Evolutionary conservation across 1,139 yeast species (phyloP), one percentile per base, ranked within the genome.

Genomic region (Zygoascus meyerae): DNA sequence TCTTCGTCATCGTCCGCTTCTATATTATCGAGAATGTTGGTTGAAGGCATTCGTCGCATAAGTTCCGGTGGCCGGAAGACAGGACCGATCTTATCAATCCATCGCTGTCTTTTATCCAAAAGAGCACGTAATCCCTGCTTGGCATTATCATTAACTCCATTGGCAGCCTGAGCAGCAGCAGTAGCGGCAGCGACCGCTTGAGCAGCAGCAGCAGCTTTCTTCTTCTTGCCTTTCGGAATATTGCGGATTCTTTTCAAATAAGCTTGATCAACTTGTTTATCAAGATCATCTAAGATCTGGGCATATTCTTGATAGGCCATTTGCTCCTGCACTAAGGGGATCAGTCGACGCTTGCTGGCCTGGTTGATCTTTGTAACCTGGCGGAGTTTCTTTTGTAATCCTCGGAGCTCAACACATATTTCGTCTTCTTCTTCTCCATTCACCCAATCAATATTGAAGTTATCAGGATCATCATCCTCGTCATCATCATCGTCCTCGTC

Each of bases 211-310:
- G 39, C 52, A 30, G 54, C 47, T 46, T 61, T 58, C 48, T 77
- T 76, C 70, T 83, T 86, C 69, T 84, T 83, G 66, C 84, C 85
- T 65, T 83, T 83, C 54, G 83, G 84, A 50, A 87, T 84, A n/a
- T 82, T 87, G 57, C 90, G 79, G 51, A 86, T 76, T 50, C 97
- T 74, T 65, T 90, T 86, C 57, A 85, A 71, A 62, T 89, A 92
- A 10, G 95, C 92, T 65, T 87, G 97, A 63, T 94, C 98, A 26
- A 92, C 92, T 66, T 94, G 98, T 62, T 90, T 92, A 64, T 94
- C 97, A 56, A 94, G 72, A 62, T 92, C 97, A 49, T 92, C 97
- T 52, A 90, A 67, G 47, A 94, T 89, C 11, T 94, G 85, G 48
- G 82, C 72, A 63, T 87, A 94, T 63, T 94, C 98, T 63, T 92